Percentiles rank a stretch among this genome's conserved stretches.
Conservation (phyloP, 768 basidiomycete genomes). For the Russula earlei region DNA sequence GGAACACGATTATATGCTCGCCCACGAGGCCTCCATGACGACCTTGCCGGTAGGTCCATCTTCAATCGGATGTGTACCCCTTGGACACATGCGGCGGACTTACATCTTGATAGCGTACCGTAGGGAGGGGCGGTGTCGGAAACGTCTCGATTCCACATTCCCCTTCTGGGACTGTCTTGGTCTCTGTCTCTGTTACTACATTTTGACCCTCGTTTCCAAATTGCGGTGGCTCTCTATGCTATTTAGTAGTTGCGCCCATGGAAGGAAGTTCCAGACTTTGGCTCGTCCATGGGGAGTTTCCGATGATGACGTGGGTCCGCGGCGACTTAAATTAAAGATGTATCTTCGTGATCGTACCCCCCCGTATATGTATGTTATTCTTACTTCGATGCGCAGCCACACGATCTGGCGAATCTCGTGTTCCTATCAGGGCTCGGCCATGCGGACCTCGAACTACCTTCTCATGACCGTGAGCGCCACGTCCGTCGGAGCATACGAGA, state of each 20-base stretch:
- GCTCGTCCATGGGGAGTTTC: no score
- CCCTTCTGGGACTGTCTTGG: background rate
- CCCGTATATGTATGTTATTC: background rate
- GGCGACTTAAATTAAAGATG: background rate
- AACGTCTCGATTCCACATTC: background rate
- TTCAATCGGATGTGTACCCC: background rate
- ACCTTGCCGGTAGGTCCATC: background rate
- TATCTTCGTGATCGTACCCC: background rate
- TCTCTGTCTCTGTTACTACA: background rate
- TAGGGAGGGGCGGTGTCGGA: conserved; percentile 9
- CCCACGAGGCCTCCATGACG: background rate
- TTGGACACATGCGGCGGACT: background rate
- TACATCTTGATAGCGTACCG: conserved; percentile 1
- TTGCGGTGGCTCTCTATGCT: no score
- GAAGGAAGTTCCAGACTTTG: background rate
- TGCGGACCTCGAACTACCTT: background rate
- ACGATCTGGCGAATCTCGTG: no score
- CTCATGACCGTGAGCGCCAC: no score
- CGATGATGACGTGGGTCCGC: background rate
- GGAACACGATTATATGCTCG: background rate
- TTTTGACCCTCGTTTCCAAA: background rate
- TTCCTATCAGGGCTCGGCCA: background rate
- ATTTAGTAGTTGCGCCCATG: background rate
- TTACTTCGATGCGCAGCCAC: background rate
- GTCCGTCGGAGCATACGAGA: no score